Base-by-base conservation (phyloP, 2,329 filamentous ascomycete species). In the Leptographium flavum region DNA sequence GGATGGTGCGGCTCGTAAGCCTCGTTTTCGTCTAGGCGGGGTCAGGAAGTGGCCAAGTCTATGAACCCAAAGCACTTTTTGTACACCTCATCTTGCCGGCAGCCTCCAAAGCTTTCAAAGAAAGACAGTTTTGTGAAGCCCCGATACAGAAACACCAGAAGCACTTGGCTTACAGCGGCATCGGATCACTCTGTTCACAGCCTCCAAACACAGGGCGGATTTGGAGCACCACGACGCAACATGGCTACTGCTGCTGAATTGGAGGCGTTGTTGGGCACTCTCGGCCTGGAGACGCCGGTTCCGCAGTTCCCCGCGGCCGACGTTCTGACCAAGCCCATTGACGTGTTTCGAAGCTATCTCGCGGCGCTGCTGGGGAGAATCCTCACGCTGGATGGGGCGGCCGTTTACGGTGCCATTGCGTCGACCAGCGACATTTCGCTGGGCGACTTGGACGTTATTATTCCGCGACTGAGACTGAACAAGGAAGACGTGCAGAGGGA, bases 241-340 rank as follows among this genome's bases (percentile, higher is more conserved):
- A 45, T 45, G 43, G 38, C 76, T n/a, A 47, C 45, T 59, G 55
- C 81, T 71, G 52, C 79, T 54, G 39, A 67, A 67, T 56, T 79
- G 63, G 43, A 82, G 63, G 31, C 79, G 68, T 43, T 80, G 70
- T 40, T 79, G 63, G 0, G 73, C 71, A 48, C 79, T 54, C 2
- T 78, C 71, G 0, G 76, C 66, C 67, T 62, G 45, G 47, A 60
- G 49, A 35, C 63, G 45, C 46, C 58, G 49, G 45, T 64, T 45
- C 54, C 64, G 48, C 48, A 58, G 56, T 53, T 58, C 54, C 46
- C 23, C 6, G 15, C 22, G 13, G 50, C 52, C n/a, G 47, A 54
- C 39, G 43, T 54, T 14, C 47, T 57, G 42, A 45, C 45, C 22
- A 50, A 49, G 22, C 59, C 59, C 0, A 53, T 57, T 3, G 58